Evolutionary conservation across 352 stramenopile genomes (phyloP).

Genomic region (Achlya hypogyna): DNA sequence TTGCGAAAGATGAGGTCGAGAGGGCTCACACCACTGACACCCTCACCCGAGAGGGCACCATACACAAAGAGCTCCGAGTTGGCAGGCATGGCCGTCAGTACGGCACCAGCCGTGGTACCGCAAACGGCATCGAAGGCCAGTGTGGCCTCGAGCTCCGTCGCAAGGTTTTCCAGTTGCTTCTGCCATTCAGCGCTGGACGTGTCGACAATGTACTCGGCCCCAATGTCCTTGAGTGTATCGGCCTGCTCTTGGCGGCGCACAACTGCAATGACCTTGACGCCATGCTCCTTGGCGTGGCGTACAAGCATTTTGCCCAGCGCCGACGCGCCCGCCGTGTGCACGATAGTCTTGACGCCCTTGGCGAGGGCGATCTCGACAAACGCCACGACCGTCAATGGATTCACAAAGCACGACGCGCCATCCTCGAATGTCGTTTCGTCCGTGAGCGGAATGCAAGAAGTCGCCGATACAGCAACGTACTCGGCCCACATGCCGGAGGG

Average conservation of each 20-base stretch:
- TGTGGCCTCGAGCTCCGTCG: constrained; percentile 13
- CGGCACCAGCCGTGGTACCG: constrained; percentile 1
- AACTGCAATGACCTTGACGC: constrained; percentile 22
- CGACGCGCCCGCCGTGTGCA: constrained; percentile 25
- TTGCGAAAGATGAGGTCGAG: constrained; percentile 6
- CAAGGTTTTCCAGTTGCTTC: constrained; percentile 11
- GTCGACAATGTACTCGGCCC: constrained; percentile 22
- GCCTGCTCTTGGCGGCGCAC: constrained; percentile 25
- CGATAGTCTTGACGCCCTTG: constrained; percentile 21
- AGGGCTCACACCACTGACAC: constrained; percentile 1
- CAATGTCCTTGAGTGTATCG: constrained; percentile 20
- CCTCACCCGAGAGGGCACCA: constrained; percentile 15
- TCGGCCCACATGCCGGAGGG: constrained; percentile 22
- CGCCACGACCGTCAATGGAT: constrained; percentile 22
- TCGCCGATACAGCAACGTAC: constrained; percentile 16
- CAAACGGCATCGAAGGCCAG: constrained; percentile 23
- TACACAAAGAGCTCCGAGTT: constrained; percentile 20
- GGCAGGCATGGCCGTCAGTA: constrained; percentile 19
- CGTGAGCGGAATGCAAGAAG: constrained; percentile 12
- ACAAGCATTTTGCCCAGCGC: constrained; percentile 25
- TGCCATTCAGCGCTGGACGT: constrained; percentile 17
- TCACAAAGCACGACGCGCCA: constrained; percentile 22
- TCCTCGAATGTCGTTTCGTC: constrained; percentile 20
- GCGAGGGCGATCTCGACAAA: constrained; percentile 25
- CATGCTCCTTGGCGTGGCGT: constrained; percentile 13